Evolutionary conservation across 352 stramenopile species (phyloP).

Genomic region (Pythium oligandrum): DNA sequence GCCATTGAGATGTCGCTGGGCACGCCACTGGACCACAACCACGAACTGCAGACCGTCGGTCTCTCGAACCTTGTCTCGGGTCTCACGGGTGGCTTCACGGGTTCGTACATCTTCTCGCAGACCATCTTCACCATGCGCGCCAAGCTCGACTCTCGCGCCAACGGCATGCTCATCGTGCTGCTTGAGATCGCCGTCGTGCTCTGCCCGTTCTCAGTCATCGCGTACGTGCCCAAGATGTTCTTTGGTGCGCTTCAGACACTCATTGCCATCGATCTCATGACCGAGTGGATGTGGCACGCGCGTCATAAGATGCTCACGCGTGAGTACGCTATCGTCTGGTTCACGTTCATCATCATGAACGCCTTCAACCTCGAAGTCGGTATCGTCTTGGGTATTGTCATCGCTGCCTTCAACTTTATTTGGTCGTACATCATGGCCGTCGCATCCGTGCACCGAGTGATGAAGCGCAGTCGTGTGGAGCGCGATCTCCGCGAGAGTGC

Average conservation of each 20-base stretch:
- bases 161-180: constrained; percentile 70
- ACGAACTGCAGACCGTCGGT: constrained; percentile 94
- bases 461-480: constrained; percentile 79
- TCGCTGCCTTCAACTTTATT: constrained; percentile 89
- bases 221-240: constrained; percentile 96
- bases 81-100: constrained; percentile 95
- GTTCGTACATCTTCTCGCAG: constrained; percentile 99
- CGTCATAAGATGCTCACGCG: constrained; percentile 79
- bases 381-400: constrained; percentile 90
- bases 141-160: constrained; percentile 66
- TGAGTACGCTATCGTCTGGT: constrained; percentile 92
- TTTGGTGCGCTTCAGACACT: constrained; percentile 96
- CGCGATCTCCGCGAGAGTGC: constrained; percentile 71
- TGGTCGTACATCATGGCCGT: constrained; percentile 63
- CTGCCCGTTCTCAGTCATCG: constrained; percentile 92
- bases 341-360: constrained; percentile 94
- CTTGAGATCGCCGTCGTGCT: constrained; percentile 77
- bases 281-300: constrained; percentile 93
- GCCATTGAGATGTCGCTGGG: constrained; percentile 97
- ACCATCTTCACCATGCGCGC: constrained; percentile 89
- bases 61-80: constrained; percentile 96
- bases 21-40: constrained; percentile 93
- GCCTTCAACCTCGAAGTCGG: constrained; percentile 93
- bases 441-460: constrained; percentile 67
- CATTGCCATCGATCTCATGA: constrained; percentile 96